Conservation (phyloP, 2,329 filamentous ascomycete species). For the Aspergillus fumigatus region DNA sequence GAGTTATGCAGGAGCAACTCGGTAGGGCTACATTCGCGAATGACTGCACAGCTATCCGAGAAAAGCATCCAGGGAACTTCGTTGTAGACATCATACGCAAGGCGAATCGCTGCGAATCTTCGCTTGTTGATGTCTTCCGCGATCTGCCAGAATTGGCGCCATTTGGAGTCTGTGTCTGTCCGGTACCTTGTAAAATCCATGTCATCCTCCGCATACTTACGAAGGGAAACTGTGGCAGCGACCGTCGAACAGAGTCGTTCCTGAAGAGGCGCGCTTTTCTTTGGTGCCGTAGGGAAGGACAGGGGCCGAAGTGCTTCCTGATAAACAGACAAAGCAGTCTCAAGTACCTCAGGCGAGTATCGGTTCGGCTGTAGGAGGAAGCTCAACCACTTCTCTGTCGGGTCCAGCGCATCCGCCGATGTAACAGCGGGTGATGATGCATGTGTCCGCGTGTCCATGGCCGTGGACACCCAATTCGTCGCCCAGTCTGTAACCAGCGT, state of each 20-base stretch:
- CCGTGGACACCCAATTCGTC: slow-evolving; percentile 66
- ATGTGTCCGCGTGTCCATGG: slow-evolving; percentile 53
- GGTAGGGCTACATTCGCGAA: slow-evolving; percentile 72
- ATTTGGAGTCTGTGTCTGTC: slow-evolving; percentile 71
- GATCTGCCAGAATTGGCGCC: slow-evolving; percentile 84
- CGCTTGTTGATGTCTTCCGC: slow-evolving; percentile 81
- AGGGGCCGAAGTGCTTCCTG: slow-evolving; percentile 56
- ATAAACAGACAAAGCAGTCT: slow-evolving; percentile 79
- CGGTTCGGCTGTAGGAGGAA: slow-evolving; percentile 78
- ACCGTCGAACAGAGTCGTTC: slow-evolving; percentile 73
- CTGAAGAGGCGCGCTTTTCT: slow-evolving; percentile 56
- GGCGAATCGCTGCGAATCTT: slow-evolving; percentile 72
- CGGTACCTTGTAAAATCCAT: slow-evolving; percentile 75
- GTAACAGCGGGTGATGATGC: slow-evolving; percentile 55
- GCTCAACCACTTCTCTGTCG: slow-evolving; percentile 79
- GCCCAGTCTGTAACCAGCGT: slow-evolving; percentile 60
- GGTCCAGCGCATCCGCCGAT: slow-evolving; percentile 61
- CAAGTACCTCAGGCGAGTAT: slow-evolving; percentile 73
- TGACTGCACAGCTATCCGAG: slow-evolving; percentile 72
- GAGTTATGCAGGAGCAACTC: slow-evolving; percentile 73
- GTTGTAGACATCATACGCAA: slow-evolving; percentile 66
- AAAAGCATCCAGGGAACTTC: slow-evolving; percentile 80
- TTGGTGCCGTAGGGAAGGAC: slow-evolving; percentile 36
- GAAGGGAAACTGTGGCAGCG: slow-evolving; percentile 62
- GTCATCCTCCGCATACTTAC: slow-evolving; percentile 56